Evolutionary conservation across 148 eudicot genomes (phyloP), one percentile per base, ranked within the genome.

Genomic region (Amaranthus palmeri): DNA sequence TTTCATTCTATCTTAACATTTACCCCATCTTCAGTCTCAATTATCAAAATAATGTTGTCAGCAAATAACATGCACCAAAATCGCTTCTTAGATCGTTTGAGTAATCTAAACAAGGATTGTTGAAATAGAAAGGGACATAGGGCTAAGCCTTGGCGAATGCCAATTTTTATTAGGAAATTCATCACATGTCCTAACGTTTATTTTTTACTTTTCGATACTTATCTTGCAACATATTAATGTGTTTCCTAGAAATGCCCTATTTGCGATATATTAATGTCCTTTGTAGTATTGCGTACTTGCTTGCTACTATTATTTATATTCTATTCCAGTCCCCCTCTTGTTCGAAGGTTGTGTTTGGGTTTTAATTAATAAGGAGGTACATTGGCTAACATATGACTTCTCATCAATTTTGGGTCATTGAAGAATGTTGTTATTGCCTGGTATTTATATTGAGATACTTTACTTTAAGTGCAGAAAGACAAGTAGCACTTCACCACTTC

Each of bases 401-500:
- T 74, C 15, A 52, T 58, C 5, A 40, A 10, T 42, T 40, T 43
- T 10, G 45, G 41, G 42, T 70, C 10, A 57, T 67, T 18, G 49
- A 58, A 44, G 10, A 10, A 53, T 58, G 57, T 17, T 51, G 48
- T 41, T 67, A 41, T 67, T 68, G 44, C 42, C 42, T 48, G 47
- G 3, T 67, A 48, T 47, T 12, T 74, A 41, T 12, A 46, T 15
- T 57, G 17, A 67, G 49, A 18, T 69, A 47, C 47, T 25, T 25
- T 25, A 25, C 40, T 66, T 69, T 65, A 58, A 54, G 56, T 80
- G 77, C 80, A 90, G 97, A 76, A 90, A 84, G 79, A 85, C 96
- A 68, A 85, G 96, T 9, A 76, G 89, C 77, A 69, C 72, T 75
- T 88, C 95, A 14, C 97, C 98, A 14, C 80, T 76, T 66, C 87